Base-by-base conservation (phyloP, 2,329 filamentous ascomycete species). In the Ustulina deusta region DNA sequence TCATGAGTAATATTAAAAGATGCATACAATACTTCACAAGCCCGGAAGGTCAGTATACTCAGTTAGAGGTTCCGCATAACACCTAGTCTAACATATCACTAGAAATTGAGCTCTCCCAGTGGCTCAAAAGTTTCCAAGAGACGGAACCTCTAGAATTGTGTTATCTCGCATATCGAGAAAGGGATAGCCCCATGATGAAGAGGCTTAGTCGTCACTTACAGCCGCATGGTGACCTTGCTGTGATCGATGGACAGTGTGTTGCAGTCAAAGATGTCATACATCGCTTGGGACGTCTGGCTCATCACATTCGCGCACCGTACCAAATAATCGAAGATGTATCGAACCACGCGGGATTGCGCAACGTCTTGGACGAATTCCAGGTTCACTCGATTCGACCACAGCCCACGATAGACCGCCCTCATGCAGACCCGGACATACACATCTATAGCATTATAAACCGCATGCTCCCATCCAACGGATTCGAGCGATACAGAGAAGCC, bases 271-370 rank as follows among this genome's bases (percentile, higher is more conserved):
- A 55, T 2, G 74, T 80, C 5, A 74, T 75, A 4, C 85, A 86
- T 70, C 76, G 78, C 38, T 72, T 87, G 7, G 83, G 84, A 2
- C 78, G 84, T 0, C 71, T 87, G 1, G 81, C 80, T n/a, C 74
- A 82, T 25, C 81, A 82, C 59, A 73, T 83, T 1, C 78, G 82
- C 10, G 79, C 81, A 1, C 74, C 79, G 0, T 75, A 77, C 3
- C 69, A 79, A 9, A 75, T 87, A 0, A 56, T 85, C 1, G 69
- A 76, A 6, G 78, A 81, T 58, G 73, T 76, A 1, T 55, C 54
- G 6, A 77, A 80, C 52, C 72, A 75, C 2, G 38, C 54, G 2
- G 65, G 68, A 11, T 40, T 85, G 7, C 66, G 67, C 1, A 60
- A 75, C 1, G 44, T 84, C 0, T 72, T 85, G 0, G 72, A 77